These are phyloP conservation scores for Calycina herbarum DNA, from an alignment of 2,329 filamentous ascomycete species.

Conservation along the genomic window DNA sequence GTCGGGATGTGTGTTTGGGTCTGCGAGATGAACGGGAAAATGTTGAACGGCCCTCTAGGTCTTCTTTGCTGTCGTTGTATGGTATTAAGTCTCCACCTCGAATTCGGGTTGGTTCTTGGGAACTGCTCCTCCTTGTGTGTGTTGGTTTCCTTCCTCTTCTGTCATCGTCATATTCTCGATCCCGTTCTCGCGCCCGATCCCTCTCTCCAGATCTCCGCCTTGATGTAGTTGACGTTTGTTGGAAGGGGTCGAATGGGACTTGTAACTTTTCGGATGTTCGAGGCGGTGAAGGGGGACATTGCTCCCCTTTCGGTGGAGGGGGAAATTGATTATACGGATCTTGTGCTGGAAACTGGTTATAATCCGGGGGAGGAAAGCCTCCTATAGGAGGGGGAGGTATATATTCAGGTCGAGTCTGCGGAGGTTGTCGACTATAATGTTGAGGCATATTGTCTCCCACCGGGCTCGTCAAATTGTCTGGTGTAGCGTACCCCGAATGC, in stretches of 20 bases:
- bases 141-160: constrained; percentile 1
- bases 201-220: not conserved
- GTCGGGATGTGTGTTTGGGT: constrained; percentile 11
- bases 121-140: constrained; percentile 10
- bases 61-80: not conserved
- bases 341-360: not conserved
- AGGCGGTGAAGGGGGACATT: constrained; percentile 4
- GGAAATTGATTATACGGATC: constrained; percentile 6
- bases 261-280: constrained; percentile 2
- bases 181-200: not conserved
- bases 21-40: constrained; percentile 3
- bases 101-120: not conserved
- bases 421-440: constrained; percentile 12
- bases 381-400: constrained; percentile 14
- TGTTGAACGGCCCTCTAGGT: not conserved
- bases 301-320: not conserved
- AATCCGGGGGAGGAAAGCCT: not conserved
- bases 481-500: constrained; percentile 4
- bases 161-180: not conserved
- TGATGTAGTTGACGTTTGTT: not conserved
- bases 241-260: not conserved
- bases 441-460: constrained; percentile 3
- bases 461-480: not conserved
- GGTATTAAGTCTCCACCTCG: not conserved
- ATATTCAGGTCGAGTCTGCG: constrained; percentile 12